Evolutionary conservation across 2,329 filamentous ascomycete genomes (phyloP), one percentile per base, ranked within the genome.

Genomic region (Cladosporium colombiae): DNA sequence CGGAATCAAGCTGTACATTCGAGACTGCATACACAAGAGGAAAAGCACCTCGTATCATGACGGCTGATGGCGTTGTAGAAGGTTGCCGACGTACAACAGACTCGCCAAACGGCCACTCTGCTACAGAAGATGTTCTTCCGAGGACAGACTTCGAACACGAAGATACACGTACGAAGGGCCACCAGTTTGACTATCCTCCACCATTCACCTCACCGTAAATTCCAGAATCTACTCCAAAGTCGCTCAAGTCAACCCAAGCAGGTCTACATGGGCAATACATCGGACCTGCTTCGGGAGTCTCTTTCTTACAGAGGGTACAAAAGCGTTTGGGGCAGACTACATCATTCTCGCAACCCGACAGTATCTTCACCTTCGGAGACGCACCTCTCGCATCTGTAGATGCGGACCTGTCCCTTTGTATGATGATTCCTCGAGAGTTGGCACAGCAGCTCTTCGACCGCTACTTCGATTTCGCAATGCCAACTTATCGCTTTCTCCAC

Each of bases 261-360:
- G 69, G 53, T 64, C 68, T 23, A 55, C 65, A 35, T 69, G 73
- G 69, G 18, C 69, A 73, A 35, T 73, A 74, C 60, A 53, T 71
- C 27, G 73, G 71, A 21, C 69, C 73, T 7, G 71, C 68, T n/a
- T 74, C 72, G 10, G 68, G 71, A 3, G 72, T 71, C 46, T 68
- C 69, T 11, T 85, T 85, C 65, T 73, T 85, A 10, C 77, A 83
- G 0, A 76, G 83, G 7, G 81, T 84, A 2, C 83, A 84, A 71
- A 82, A 81, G 66, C 76, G 79, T 5, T 77, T 85, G 7, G 81
- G 33, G 2, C 29, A 81, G 63, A 78, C 27, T 37, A 59, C 33
- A 23, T 58, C 55, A n/a, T 58, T 58, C 33, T 58, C 55, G 5
- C 77, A 78, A 25, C 74, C 79, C 29, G 78, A 78, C 1, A 80